Evolutionary conservation across 1,284 basidiomycete genomes (phyloP).

Genomic region (Cryptococcus amylolentus): DNA sequence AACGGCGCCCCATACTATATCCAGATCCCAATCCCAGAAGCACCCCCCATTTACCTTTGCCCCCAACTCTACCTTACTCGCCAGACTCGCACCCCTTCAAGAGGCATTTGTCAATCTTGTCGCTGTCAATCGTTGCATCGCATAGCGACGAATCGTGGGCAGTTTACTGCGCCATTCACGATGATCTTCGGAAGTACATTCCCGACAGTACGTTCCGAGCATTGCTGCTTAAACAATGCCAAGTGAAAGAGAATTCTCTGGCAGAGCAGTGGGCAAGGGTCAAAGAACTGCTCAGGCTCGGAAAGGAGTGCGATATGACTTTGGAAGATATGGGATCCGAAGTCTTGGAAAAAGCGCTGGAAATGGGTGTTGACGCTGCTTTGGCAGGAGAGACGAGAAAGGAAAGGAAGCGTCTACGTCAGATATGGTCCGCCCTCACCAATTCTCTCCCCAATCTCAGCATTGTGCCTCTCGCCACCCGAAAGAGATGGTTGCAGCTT

Average conservation of each 20-base stretch:
- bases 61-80: constrained; percentile 42
- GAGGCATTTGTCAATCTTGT: constrained; percentile 38
- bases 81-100: constrained; percentile 41
- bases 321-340: constrained; percentile 13
- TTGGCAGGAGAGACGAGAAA: not conserved
- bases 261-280: constrained; percentile 12
- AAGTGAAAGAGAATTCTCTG: not conserved
- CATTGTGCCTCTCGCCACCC: constrained; percentile 10
- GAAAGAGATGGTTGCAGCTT: constrained; percentile 9
- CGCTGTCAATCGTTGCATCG: constrained; percentile 22
- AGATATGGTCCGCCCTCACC: constrained; percentile 4
- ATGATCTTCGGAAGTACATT: constrained; percentile 29
- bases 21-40: not conserved
- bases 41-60: constrained; percentile 36
- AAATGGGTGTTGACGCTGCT: constrained; percentile 9
- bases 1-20: not conserved
- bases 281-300: constrained; percentile 24
- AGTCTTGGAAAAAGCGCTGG: constrained; percentile 4
- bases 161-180: constrained; percentile 32
- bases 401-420: constrained; percentile 4
- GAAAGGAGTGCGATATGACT: constrained; percentile 28
- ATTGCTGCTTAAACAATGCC: constrained; percentile 30
- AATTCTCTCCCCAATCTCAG: not conserved
- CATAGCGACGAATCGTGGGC: constrained; percentile 32
- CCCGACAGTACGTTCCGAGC: constrained; percentile 34